A percentile compares a stretch with the other conserved stretches of the same genome.
Evolutionary conservation across 2,329 filamentous ascomycete genomes (phyloP).

Genomic region (Fusarium humuli): DNA sequence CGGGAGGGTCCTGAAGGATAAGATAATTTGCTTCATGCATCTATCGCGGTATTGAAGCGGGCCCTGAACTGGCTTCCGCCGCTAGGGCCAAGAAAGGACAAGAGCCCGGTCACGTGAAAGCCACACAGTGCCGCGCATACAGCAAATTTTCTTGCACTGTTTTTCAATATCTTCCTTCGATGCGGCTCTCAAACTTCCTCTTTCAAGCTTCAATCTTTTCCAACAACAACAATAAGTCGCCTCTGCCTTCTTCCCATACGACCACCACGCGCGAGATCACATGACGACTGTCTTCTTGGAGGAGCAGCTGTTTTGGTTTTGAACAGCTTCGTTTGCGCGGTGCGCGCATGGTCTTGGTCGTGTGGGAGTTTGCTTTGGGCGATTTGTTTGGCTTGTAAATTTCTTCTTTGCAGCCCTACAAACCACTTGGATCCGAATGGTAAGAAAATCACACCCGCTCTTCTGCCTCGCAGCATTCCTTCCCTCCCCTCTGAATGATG

Average conservation of each 20-base stretch:
- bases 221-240: constrained; percentile 29
- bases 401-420: constrained; percentile 17
- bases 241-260: constrained; percentile 8
- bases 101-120: constrained; percentile 41
- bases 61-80: constrained; percentile 29
- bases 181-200: constrained; percentile 35
- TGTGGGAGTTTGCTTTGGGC: constrained; percentile 2
- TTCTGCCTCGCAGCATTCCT: constrained; percentile 34
- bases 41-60: constrained; percentile 41
- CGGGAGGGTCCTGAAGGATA: not conserved
- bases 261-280: constrained; percentile 22
- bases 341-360: constrained; percentile 1
- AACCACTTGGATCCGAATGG: constrained; percentile 30
- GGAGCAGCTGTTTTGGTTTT: constrained; percentile 36
- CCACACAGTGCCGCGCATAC: constrained; percentile 43
- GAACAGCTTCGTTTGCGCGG: constrained; percentile 15
- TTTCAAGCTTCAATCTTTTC: constrained; percentile 31
- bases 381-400: constrained; percentile 15
- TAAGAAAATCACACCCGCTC: constrained; percentile 39
- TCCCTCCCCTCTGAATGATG: constrained; percentile 69
- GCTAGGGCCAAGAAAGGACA: constrained; percentile 29
- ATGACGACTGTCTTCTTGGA: constrained; percentile 16
- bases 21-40: constrained; percentile 44
- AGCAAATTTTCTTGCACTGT: constrained; percentile 51
- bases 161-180: constrained; percentile 48